A percentile compares a stretch with the other conserved stretches of the same genome.
Conservation (phyloP, 805 yeast genomes). For the Monosporozyma solicola region DNA sequence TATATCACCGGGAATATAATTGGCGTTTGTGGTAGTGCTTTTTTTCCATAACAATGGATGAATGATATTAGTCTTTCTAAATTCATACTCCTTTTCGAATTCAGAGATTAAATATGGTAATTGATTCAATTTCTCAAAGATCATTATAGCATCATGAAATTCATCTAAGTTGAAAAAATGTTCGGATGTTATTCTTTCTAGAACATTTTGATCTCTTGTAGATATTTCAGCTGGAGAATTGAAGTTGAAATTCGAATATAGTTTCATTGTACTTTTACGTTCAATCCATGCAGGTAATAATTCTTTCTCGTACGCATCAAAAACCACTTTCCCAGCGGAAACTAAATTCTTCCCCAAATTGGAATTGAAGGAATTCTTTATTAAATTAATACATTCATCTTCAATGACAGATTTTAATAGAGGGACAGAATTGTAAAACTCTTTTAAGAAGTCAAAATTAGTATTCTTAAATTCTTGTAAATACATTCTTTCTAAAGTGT, state of each 20-base stretch:
- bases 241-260: constrained; percentile 43
- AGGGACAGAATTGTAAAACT: constrained; percentile 70
- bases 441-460: constrained; percentile 53
- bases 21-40: constrained; percentile 10
- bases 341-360: constrained; percentile 53
- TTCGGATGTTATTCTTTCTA: constrained; percentile 28
- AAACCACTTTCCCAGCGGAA: constrained; percentile 32
- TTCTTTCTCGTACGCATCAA: constrained; percentile 47
- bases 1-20: constrained; percentile 16
- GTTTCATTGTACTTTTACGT: constrained; percentile 47
- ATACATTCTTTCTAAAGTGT: constrained; percentile 61
- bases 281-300: constrained; percentile 48
- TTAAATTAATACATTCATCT: constrained; percentile 59
- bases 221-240: constrained; percentile 83
- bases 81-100: constrained; percentile 61
- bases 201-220: constrained; percentile 51
- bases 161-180: constrained; percentile 53
- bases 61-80: constrained; percentile 61
- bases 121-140: constrained; percentile 66
- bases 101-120: constrained; percentile 50
- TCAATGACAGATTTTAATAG: constrained; percentile 61
- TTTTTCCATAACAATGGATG: constrained; percentile 50
- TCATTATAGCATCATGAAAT: constrained; percentile 72
- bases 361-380: constrained; percentile 55
- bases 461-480: constrained; percentile 62